Percentiles rank a stretch among this genome's conserved stretches.
Evolutionary conservation across 202 grass and related monocot genomes (phyloP).

Genomic region (Elaeis oleifera): DNA sequence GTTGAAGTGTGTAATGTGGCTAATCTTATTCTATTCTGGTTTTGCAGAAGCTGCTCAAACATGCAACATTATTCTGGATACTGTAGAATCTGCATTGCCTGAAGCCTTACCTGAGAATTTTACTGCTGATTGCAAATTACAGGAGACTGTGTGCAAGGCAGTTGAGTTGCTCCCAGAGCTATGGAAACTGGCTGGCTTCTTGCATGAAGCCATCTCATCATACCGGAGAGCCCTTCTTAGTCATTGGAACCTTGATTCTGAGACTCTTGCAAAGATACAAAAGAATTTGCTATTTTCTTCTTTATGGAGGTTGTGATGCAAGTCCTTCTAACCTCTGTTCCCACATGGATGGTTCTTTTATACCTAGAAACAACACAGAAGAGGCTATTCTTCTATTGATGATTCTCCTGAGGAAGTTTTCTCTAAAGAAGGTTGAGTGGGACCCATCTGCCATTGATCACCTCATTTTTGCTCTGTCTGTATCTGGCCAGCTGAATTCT

Average conservation of each 20-base stretch:
- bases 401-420: conserved; percentile 81
- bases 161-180: conserved; percentile 80
- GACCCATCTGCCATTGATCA: conserved; percentile 71
- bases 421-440: conserved; percentile 59
- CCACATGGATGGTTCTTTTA: conserved; percentile 83
- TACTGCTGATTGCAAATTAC: conserved; percentile 63
- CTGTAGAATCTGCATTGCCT: conserved; percentile 58
- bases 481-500: conserved; percentile 55
- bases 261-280: conserved; percentile 63
- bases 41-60: conserved; percentile 80
- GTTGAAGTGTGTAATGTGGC: not conserved
- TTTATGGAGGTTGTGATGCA: conserved; percentile 87
- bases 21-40: conserved; percentile 27
- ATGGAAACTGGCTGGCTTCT: conserved; percentile 64
- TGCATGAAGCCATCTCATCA: conserved; percentile 71
- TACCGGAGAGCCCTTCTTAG: conserved; percentile 79
- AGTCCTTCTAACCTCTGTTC: conserved; percentile 72
- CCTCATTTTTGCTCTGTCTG: conserved; percentile 74
- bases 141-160: conserved; percentile 81
- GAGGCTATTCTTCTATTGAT: conserved; percentile 89
- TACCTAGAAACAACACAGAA: conserved; percentile 85
- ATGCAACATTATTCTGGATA: conserved; percentile 79
- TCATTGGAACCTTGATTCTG: conserved; percentile 74
- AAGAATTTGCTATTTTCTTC: conserved; percentile 73
- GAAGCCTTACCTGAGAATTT: conserved; percentile 51